Evolutionary conservation across 257 asterid species (phyloP), one percentile per base, ranked within the genome.

Genomic region (Thymus quinquecostatus): DNA sequence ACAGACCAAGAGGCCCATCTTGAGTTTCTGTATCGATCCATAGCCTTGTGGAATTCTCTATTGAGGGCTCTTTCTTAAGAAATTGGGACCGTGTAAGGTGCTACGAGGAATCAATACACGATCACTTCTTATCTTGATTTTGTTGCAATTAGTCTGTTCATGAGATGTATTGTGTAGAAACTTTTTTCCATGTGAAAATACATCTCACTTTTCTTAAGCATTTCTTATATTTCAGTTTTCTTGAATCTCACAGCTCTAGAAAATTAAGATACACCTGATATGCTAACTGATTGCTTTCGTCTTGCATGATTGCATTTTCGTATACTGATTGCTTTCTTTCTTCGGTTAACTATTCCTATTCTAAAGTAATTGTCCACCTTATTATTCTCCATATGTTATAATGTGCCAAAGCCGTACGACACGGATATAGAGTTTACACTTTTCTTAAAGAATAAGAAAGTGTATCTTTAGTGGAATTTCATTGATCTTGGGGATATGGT

Each of bases 401-500:
- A 76, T 58, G 62, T 58, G 60, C 75, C 61, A 62, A 60, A 58
- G 57, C 67, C 71, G 49, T 79, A 61, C 73, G 68, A 71, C 55
- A 27, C 38, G 51, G 77, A 74, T 77, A 71, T 77, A 38, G 43
- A 72, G 72, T 72, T 68, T 64, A 28, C 69, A 76, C 76, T 70
- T 74, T 67, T 58, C 68, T 43, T 60, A 65, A 43, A 69, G 77
- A 68, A 67, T 63, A 66, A 55, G 64, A 62, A 50, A 71, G 47
- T 50, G 60, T 21, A 72, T 68, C 41, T 4, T 40, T 70, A 65
- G 78, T 73, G 82, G 80, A 66, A 70, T 73, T n/a, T 60, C 71
- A 69, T 60, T 73, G 65, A 73, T 73, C 72, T 65, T 45, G 69
- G 29, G 65, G 81, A 66, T 80, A 68, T 54, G 79, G 81, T 50